Conservation (phyloP, 1,284 basidiomycete species). For the Ceratobasidium sp. region DNA sequence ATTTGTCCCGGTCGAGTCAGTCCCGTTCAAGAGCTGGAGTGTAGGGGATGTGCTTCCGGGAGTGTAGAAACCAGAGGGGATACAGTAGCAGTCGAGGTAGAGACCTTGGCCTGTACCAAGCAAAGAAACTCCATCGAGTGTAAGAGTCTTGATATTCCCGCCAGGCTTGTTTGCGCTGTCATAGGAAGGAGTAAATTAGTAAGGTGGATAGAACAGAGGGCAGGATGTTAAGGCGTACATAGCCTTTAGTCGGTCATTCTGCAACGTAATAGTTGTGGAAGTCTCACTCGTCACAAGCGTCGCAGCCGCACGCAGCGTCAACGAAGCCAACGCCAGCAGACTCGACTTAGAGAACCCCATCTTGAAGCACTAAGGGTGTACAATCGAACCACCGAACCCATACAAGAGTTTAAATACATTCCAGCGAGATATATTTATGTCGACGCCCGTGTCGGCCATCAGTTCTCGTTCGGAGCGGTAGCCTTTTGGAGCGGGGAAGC, state of each 20-base stretch:
- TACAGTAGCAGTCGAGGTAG: conserved; percentile 41
- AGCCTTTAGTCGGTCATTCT: conserved; percentile 38
- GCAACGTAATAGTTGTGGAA: conserved; percentile 24
- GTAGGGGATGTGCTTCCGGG: conserved; percentile 34
- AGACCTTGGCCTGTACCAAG: conserved; percentile 37
- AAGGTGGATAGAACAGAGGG: neutral
- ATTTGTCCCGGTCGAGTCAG: conserved; percentile 40
- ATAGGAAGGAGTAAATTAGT: neutral
- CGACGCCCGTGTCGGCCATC: neutral
- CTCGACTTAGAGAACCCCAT: conserved; percentile 32
- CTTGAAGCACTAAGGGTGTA: neutral
- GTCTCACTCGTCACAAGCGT: conserved; percentile 27
- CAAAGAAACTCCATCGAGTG: conserved; percentile 31
- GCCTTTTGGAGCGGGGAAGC: conserved; percentile 34
- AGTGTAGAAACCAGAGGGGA: conserved; percentile 35
- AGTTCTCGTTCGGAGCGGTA: neutral
- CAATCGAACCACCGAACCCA: neutral
- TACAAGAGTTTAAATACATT: conserved; percentile 7
- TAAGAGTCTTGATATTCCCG: conserved; percentile 27
- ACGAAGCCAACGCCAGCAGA: conserved; percentile 10
- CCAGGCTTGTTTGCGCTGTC: conserved; percentile 25
- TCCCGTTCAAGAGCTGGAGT: conserved; percentile 32
- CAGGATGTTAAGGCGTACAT: conserved; percentile 1
- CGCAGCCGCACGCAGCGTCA: conserved; percentile 28
- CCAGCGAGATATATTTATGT: neutral